Conservation (phyloP, 257 asterid species). For the Ocimum tenuiflorum region DNA sequence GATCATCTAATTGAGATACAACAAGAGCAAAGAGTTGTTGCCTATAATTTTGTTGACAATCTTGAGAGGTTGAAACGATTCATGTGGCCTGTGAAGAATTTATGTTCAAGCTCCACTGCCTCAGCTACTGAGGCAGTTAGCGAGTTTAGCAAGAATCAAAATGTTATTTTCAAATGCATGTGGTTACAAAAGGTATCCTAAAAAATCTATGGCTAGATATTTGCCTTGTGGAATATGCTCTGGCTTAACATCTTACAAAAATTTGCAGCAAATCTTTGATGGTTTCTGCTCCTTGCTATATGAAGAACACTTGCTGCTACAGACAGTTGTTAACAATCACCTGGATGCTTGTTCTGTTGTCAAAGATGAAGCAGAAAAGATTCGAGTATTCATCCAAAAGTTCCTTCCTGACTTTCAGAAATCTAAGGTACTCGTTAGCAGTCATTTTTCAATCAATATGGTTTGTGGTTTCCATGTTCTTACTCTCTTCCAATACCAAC, state of each 20-base stretch:
- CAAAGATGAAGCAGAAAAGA: slow-evolving; percentile 37
- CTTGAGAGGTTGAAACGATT: slow-evolving; percentile 52
- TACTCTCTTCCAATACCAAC: slow-evolving; percentile 20
- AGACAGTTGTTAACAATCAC: slow-evolving; percentile 50
- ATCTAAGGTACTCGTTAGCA: slow-evolving; percentile 51
- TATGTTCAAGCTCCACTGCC: slow-evolving; percentile 34
- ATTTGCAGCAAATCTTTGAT: slow-evolving; percentile 79
- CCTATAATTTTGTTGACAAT: slow-evolving; percentile 50
- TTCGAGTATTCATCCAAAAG: slow-evolving; percentile 40
- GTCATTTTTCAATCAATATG: background rate
- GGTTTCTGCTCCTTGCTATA: slow-evolving; percentile 48
- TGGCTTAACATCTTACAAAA: slow-evolving; percentile 3
- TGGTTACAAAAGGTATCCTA: slow-evolving; percentile 80
- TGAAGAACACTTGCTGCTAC: slow-evolving; percentile 59
- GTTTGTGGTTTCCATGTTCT: background rate
- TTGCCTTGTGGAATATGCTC: background rate
- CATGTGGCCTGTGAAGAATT: slow-evolving; percentile 55
- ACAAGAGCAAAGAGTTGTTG: slow-evolving; percentile 82
- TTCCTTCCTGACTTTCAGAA: slow-evolving; percentile 51
- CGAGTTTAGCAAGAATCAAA: slow-evolving; percentile 39
- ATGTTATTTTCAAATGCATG: slow-evolving; percentile 55
- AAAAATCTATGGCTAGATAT: background rate
- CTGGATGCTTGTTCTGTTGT: slow-evolving; percentile 51
- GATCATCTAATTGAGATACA: slow-evolving; percentile 77
- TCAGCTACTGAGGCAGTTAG: slow-evolving; percentile 11